phyloP scores from a whole-genome alignment of 805 yeast genomes.

The Starmerella apis region DNA sequence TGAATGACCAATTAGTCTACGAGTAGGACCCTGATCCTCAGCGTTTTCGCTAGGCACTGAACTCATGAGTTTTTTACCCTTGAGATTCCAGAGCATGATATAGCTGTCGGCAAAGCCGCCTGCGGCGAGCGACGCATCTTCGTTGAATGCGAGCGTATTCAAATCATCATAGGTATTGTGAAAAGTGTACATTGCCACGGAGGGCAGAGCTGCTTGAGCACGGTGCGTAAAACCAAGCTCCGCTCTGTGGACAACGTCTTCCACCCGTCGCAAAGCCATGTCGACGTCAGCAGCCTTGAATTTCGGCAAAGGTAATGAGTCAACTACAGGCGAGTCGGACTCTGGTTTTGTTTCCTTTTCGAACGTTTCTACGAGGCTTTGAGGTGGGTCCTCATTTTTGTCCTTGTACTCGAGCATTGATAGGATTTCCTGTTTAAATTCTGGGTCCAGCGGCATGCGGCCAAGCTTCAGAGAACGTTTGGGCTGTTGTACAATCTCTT shows the following conservation, averaged over 20 bases:
- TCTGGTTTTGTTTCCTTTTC: slow-evolving; percentile 40
- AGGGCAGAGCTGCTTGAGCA: slow-evolving; percentile 70
- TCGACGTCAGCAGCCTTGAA: slow-evolving; percentile 71
- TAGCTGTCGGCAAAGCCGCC: slow-evolving; percentile 92
- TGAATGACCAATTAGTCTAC: slow-evolving; percentile 71
- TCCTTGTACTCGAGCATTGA: slow-evolving; percentile 74
- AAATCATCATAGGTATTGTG: slow-evolving; percentile 87
- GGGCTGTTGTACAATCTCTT: slow-evolving; percentile 14
- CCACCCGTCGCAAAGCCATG: slow-evolving; percentile 64
- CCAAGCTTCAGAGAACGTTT: slow-evolving; percentile 56
- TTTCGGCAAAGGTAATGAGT: slow-evolving; percentile 72
- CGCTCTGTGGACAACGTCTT: slow-evolving; percentile 70
- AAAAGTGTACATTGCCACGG: slow-evolving; percentile 95
- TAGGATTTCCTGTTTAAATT: slow-evolving; percentile 71
- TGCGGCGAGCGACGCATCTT: slow-evolving; percentile 76
- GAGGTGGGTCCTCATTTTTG: slow-evolving; percentile 28
- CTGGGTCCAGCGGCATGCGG: slow-evolving; percentile 74
- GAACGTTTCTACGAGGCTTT: slow-evolving; percentile 49
- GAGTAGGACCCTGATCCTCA: slow-evolving; percentile 31
- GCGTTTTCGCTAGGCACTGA: slow-evolving; percentile 22
- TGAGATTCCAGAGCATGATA: slow-evolving; percentile 84
- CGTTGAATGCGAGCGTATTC: slow-evolving; percentile 78
- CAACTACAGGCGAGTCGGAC: slow-evolving; percentile 53
- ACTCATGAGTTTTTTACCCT: slow-evolving; percentile 65
- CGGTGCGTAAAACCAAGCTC: slow-evolving; percentile 38